Evolutionary conservation across 2,329 filamentous ascomycete genomes (phyloP).

Genomic region (Aspergillus terreus): DNA sequence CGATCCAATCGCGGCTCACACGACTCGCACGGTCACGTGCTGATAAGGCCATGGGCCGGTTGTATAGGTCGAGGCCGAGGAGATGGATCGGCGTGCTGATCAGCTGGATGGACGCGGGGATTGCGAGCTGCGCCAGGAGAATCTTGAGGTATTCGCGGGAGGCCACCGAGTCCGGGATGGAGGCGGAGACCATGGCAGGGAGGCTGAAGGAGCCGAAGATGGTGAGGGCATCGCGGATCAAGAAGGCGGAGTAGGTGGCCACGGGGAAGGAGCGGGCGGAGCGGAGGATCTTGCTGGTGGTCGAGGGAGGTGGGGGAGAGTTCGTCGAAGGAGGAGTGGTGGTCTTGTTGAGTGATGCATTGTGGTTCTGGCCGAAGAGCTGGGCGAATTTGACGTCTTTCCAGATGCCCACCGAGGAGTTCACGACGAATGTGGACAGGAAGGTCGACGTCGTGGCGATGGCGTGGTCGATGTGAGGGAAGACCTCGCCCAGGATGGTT

Average conservation of each 20-base stretch:
- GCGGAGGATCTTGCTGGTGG: slow-evolving; percentile 19
- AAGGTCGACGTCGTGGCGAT: slow-evolving; percentile 76
- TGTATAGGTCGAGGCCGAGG: slow-evolving; percentile 80
- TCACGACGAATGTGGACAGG: slow-evolving; percentile 67
- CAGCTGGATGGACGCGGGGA: slow-evolving; percentile 73
- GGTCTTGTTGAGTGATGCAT: slow-evolving; percentile 4
- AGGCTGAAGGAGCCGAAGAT: slow-evolving; percentile 57
- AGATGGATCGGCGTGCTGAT: slow-evolving; percentile 78
- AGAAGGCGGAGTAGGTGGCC: slow-evolving; percentile 58
- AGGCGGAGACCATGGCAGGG: slow-evolving; percentile 37
- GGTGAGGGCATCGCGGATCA: slow-evolving; percentile 74
- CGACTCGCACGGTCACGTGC: slow-evolving; percentile 57
- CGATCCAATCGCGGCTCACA: slow-evolving; percentile 69
- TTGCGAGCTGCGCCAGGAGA: slow-evolving; percentile 75
- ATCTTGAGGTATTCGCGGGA: slow-evolving; percentile 79
- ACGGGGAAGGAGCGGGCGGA: slow-evolving; percentile 46
- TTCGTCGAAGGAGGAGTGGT: slow-evolving; percentile 1
- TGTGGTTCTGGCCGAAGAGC: slow-evolving; percentile 54
- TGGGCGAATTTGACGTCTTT: slow-evolving; percentile 82
- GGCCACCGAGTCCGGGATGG: slow-evolving; percentile 68
- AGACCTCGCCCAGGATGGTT: slow-evolving; percentile 63
- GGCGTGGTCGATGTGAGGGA: slow-evolving; percentile 53
- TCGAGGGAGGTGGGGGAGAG: slow-evolving; percentile 2
- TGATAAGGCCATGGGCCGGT: slow-evolving; percentile 50
- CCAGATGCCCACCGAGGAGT: slow-evolving; percentile 72